These are phyloP conservation scores for Prosopis cineraria DNA, from an alignment of 306 rosid species.

Conservation along the genomic window DNA sequence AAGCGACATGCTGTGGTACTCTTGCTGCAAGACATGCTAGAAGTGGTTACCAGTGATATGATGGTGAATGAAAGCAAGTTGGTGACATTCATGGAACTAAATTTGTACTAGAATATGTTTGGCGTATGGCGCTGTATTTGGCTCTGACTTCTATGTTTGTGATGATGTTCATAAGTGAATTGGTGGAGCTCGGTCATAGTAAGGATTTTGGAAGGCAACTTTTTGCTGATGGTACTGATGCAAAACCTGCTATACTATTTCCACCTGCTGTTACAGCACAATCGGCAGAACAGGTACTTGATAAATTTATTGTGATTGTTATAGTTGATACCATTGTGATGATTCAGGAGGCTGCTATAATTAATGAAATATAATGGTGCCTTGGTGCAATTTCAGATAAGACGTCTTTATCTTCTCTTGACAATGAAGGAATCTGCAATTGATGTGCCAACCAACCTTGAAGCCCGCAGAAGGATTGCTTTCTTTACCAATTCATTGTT, in stretches of 20 bases:
- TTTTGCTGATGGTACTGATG: constrained; percentile 78
- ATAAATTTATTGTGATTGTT: not conserved
- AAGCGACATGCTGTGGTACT: constrained; percentile 71
- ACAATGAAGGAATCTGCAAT: constrained; percentile 86
- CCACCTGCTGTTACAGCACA: constrained; percentile 87
- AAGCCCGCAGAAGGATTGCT: constrained; percentile 92
- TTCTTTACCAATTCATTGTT: constrained; percentile 92
- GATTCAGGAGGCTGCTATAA: constrained; percentile 17
- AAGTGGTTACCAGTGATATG: constrained; percentile 91
- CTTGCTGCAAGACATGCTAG: constrained; percentile 91
- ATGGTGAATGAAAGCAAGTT: constrained; percentile 90
- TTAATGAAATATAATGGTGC: constrained; percentile 26
- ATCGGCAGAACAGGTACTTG: constrained; percentile 87
- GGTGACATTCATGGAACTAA: constrained; percentile 34
- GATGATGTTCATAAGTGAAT: constrained; percentile 58
- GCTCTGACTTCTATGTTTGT: constrained; percentile 21
- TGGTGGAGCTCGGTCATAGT: constrained; percentile 78
- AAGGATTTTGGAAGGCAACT: constrained; percentile 85
- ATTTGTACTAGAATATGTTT: constrained; percentile 27
- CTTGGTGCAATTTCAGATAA: constrained; percentile 55
- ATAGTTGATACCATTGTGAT: not conserved
- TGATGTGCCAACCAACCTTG: constrained; percentile 88
- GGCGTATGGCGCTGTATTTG: not conserved
- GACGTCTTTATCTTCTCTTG: constrained; percentile 82
- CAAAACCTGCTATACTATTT: constrained; percentile 71